Base-by-base conservation (phyloP, 1,139 yeast genomes). In the Yamadazyma sp. region DNA sequence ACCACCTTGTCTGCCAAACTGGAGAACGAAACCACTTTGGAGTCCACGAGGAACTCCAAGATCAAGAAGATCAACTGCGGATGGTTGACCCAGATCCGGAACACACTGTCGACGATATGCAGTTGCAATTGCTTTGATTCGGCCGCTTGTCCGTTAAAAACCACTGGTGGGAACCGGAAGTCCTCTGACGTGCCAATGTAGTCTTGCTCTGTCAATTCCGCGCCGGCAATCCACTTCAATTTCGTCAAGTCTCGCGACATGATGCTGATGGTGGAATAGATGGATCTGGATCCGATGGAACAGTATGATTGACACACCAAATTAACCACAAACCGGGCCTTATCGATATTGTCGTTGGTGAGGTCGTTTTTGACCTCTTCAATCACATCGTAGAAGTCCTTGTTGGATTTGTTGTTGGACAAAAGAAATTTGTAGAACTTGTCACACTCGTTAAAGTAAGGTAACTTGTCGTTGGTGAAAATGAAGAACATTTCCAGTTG, bases 241-340 rank as follows among this genome's bases (percentile, higher is more conserved):
- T 80, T 72, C 32, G 69, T 70, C 26, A 70, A 62, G 38, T 82
- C 76, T 43, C 82, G 75, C 30, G 74, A 71, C 43, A 88, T 70
- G 56, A 86, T 82, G 49, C 80, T 80, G 38, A 81, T 82, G 29
- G 89, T 89, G 41, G 95, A 95, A 17, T 95, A 86, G 33, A 90
- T 75, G 0, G 97, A 89, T 56, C 97, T 77, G 33, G 88, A 84
- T 18, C 97, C 97, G 44, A 89, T 81, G 52, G 81, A 83, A 34
- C 94, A 86, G 40, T 88, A 73, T 0, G 86, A 73, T 53, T 87
- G 90, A 48, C 84, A 72, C 17, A 89, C 62, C 20, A 86, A 64
- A 26, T 84, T 78, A 30, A 84, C 68, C 29, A 80, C 57, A 43
- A 82, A 73, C 60, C 48, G 73, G 66, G 48, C 77, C 45, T 55